A percentile compares a stretch with the other conserved stretches of the same genome.
phyloP scores from a whole-genome alignment of 2,329 filamentous ascomycete genomes.

The Tolypocladium sp. region DNA sequence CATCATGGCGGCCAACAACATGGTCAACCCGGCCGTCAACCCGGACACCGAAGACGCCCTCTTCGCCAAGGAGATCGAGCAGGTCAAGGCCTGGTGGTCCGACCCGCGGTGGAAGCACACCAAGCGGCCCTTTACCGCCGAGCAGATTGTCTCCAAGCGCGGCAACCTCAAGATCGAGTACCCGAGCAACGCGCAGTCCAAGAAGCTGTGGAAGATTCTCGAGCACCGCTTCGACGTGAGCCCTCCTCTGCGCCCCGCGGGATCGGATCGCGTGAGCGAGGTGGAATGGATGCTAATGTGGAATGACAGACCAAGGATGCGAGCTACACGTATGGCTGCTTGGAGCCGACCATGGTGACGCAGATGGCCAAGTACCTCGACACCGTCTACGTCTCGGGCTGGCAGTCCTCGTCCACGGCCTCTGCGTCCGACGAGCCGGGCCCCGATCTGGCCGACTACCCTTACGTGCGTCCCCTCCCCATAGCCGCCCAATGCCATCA shows the following conservation, averaged over 20 bases:
- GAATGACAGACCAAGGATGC: conserved; percentile 61
- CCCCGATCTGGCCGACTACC: conserved; percentile 96
- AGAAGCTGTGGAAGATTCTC: conserved; percentile 90
- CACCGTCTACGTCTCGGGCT: conserved; percentile 96
- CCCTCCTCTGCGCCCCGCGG: background rate
- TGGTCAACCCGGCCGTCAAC: conserved; percentile 49
- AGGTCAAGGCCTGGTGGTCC: conserved; percentile 90
- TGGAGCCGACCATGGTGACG: conserved; percentile 96
- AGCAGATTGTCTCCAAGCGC: conserved; percentile 94
- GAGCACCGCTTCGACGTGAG: conserved; percentile 75
- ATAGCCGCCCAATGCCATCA: background rate
- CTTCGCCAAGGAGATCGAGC: conserved; percentile 74
- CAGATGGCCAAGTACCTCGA: conserved; percentile 99
- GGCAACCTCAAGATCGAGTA: conserved; percentile 88
- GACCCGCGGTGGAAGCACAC: conserved; percentile 90
- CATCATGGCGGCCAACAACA: conserved; percentile 53
- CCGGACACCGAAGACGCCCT: conserved; percentile 51
- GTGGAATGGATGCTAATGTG: background rate
- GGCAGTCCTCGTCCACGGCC: conserved; percentile 96
- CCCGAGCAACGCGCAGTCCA: conserved; percentile 77
- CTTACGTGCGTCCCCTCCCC: conserved; percentile 52
- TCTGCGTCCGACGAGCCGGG: conserved; percentile 93
- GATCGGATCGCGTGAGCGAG: background rate
- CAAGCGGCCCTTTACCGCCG: conserved; percentile 85
- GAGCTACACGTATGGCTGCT: conserved; percentile 92